Percentiles rank a stretch among this genome's conserved stretches.
Evolutionary conservation across 768 basidiomycete genomes (phyloP).

Genomic region (Boletus rex-veris): DNA sequence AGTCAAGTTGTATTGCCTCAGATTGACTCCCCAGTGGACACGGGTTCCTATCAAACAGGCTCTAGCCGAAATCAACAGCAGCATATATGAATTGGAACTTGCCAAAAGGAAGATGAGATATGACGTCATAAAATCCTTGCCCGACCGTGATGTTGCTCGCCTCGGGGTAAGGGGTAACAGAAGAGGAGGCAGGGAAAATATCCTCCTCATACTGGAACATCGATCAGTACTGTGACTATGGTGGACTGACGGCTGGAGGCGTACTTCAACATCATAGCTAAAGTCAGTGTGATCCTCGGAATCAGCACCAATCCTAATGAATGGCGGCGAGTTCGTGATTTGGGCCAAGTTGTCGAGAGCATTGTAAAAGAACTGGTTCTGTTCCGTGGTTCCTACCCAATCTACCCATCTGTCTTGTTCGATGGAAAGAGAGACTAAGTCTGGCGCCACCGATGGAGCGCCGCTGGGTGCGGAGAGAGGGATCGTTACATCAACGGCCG

Average conservation of each 20-base stretch:
- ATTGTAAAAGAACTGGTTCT: constrained; percentile 60
- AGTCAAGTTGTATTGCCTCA: constrained; percentile 52
- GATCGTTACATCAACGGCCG: constrained; percentile 35
- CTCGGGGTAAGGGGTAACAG: constrained; percentile 61
- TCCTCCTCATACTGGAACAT: constrained; percentile 41
- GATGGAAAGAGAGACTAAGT: constrained; percentile 61
- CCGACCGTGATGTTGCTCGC: constrained; percentile 60
- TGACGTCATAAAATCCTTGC: constrained; percentile 50
- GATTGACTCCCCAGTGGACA: constrained; percentile 65
- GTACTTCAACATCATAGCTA: constrained; percentile 45
- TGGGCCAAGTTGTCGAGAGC: constrained; percentile 52
- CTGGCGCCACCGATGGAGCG: constrained; percentile 40
- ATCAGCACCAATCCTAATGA: constrained; percentile 59
- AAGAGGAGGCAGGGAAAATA: constrained; percentile 46
- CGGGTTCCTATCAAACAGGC: constrained; percentile 43
- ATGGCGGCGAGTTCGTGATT: constrained; percentile 51
- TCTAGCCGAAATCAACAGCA: neutral
- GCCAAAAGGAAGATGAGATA: constrained; percentile 51
- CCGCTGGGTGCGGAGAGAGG: constrained; percentile 35
- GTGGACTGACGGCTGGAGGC: neutral
- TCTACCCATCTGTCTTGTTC: constrained; percentile 71
- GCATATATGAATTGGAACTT: constrained; percentile 7
- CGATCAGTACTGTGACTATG: neutral
- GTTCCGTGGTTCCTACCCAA: constrained; percentile 52
- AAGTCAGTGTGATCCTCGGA: constrained; percentile 58